Conservation (phyloP, 2,329 filamentous ascomycete species). For the Elsinoe perseae region DNA sequence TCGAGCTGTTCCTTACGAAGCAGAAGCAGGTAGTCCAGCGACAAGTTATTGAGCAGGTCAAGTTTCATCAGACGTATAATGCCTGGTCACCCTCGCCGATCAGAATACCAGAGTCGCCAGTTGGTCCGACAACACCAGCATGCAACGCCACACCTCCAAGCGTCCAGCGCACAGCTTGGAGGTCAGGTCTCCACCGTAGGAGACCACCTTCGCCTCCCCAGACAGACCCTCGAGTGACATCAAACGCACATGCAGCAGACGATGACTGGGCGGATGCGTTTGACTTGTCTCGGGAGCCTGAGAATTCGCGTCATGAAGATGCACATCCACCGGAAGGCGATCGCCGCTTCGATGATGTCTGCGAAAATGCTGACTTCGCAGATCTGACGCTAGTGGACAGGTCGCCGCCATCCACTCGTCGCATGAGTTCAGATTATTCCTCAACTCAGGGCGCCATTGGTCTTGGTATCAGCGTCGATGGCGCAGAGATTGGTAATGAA, state of each 20-base stretch:
- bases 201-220: too few species aligned
- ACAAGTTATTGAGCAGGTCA: neutral
- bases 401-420: neutral
- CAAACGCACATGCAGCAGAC: too few species aligned
- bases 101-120: neutral
- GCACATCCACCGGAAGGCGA: too few species aligned
- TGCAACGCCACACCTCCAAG: neutral
- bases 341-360: too few species aligned
- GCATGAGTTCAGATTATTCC: neutral
- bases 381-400: neutral
- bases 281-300: too few species aligned
- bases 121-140: neutral
- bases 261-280: too few species aligned
- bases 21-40: slow-evolving; percentile 2
- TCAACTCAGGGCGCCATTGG: neutral
- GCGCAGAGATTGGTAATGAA: neutral
- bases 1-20: neutral
- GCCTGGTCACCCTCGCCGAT: neutral
- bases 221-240: neutral
- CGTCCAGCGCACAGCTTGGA: neutral
- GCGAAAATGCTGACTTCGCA: neutral
- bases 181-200: neutral
- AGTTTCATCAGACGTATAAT: neutral
- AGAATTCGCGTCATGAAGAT: too few species aligned
- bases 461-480: neutral